These are phyloP conservation scores for Ophiosphaerella herpotricha DNA, from an alignment of 2,329 filamentous ascomycete species.

Conservation along the genomic window DNA sequence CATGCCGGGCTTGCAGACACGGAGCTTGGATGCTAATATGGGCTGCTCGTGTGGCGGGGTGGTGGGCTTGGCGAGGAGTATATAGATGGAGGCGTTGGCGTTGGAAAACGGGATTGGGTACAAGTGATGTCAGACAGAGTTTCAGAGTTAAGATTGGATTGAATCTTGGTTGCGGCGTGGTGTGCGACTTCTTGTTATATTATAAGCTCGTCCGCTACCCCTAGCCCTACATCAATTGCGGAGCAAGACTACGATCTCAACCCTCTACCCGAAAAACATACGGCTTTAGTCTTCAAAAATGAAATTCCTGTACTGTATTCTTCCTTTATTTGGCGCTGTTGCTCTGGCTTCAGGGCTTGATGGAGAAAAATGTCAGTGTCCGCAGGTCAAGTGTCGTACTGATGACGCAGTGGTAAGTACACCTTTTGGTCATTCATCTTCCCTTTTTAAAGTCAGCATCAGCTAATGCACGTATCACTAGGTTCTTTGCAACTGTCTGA, in stretches of 20 bases:
- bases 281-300: conserved; percentile 9
- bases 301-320: conserved; percentile 25
- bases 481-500: conserved; percentile 36
- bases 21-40: conserved; percentile 3
- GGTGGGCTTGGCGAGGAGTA: conserved; percentile 6
- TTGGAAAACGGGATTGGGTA: too few relatives aligned
- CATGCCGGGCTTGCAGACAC: conserved; percentile 1
- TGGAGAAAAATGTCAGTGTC: conserved; percentile 24
- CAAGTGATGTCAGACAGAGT: neutral
- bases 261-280: neutral
- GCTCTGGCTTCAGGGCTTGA: conserved; percentile 19
- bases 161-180: neutral
- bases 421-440: neutral
- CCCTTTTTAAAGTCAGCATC: neutral
- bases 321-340: conserved; percentile 21
- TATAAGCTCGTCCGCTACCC: too few relatives aligned
- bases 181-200: neutral
- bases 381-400: conserved; percentile 31
- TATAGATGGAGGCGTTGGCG: neutral
- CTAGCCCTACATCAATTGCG: too few relatives aligned
- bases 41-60: neutral
- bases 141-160: too few relatives aligned
- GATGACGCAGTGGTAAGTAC: conserved; percentile 24
- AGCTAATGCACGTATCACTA: conserved; percentile 3
- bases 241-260: too few relatives aligned